Base-by-base conservation (phyloP, 768 basidiomycete species). In the Galerina sulciceps region DNA sequence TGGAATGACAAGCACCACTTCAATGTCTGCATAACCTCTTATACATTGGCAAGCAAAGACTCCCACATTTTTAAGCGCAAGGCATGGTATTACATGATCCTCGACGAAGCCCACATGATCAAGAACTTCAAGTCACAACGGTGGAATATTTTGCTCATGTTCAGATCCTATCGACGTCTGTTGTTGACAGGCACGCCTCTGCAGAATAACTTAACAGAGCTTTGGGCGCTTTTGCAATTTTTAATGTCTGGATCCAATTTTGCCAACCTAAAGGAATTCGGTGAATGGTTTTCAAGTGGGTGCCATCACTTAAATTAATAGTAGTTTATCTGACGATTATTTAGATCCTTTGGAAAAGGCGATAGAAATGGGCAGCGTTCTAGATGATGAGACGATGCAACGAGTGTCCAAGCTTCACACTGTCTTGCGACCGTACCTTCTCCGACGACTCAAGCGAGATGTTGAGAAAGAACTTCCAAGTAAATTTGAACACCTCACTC, bases 71-170 rank as follows among this genome's bases (percentile, higher is more conserved):
- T 96, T 79, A 93, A 93, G 73, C 87, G 95, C 42, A 96, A 94
- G 75, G 79, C 85, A 48, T 96, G 95, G 95, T 93, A 94, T 69
- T 97, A 97, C 67, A 92, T 97, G 90, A 87, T 97, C 54, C 85
- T 97, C 5, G 94, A 97, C 69, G 94, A 97, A 73, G 95, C 94
- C 6, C 94, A 97, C 69, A 96, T 96, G 87, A 95, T 97, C 85
- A 96, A 96, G 77, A 97, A 97, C 71, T 96, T 96, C 78, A 88
- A 88, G 68, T 93, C 91, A 0, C 93, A 97, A 70, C 84, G 95
- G 37, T 97, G 95, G 94, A 93, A 93, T 66, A 93, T 88, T 31
- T 74, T 97, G 10, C 81, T 96, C 11, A 91, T 93, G 82, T 96
- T 96, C 73, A 84, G 89, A 31, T 91, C 90, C 10, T 90, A 90